Base-by-base conservation (phyloP, 257 asterid species). In the Gynochthodes officinalis region DNA sequence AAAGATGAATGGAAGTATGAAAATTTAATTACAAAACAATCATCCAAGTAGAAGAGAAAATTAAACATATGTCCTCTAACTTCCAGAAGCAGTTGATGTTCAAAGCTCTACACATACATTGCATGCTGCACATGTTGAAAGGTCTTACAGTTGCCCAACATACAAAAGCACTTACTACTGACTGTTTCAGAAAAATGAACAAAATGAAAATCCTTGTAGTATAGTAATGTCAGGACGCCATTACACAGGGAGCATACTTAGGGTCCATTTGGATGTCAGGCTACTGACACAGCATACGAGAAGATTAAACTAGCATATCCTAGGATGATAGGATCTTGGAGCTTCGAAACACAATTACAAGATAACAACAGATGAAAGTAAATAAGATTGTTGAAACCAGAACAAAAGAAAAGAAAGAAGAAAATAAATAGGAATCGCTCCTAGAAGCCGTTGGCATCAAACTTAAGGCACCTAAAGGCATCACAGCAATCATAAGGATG, bases 1-100 rank as follows among this genome's bases (percentile, higher is more conserved):
- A 76, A 53, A 44, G 4, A 46, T 25, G 65, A 57, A 67, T 19
- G 32, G 42, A 37, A 46, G 42, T 69, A 23, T 13, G 33, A 40
- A 40, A 19, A 64, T 27, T 23, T 25, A 57, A 72, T 40, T 35
- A 72, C 59, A 71, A 69, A 46, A 70, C 35, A 53, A 37, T 19
- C 21, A 9, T 32, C 64, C 48, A 71, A 21, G 42, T 28, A 53
- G 54, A 63, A 50, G n/a, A 23, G 44, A 40, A 58, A n/a, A n/a
- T n/a, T n/a, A n/a, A n/a, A n/a, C n/a, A n/a, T n/a, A n/a, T n/a
- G n/a, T n/a, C n/a, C n/a, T n/a, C n/a, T n/a, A n/a, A 1, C 2
- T 49, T n/a, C 62, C 32, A 18, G 57, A 8, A 50, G 10, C 21
- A 15, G 15, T 19, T 35, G 16, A 64, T 21, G 54, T 15, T 30